Base-by-base conservation (phyloP, 805 yeast genomes). In the Debaryomyces tyrocola region DNA sequence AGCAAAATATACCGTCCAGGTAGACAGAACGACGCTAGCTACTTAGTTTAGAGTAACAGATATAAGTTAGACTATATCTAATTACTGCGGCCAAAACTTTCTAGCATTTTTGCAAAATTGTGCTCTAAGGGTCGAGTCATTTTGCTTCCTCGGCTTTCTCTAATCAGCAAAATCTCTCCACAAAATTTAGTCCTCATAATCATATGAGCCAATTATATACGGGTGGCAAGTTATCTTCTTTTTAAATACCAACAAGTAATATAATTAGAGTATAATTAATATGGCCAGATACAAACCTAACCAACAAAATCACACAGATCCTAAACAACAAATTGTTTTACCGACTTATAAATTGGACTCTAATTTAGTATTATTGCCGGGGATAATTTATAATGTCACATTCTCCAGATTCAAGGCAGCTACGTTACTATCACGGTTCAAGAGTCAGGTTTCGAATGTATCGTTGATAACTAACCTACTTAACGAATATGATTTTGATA, bases 301-400 rank as follows among this genome's bases (percentile, higher is more conserved):
- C 33, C 38, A 27, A 6, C 37, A 33, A 24, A 15, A 6, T 8
- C 6, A 20, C 10, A 18, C 33, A n/a, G 37, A 29, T n/a, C 21
- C 41, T 20, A 54, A 45, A 21, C 62, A 56, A 39, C 47, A 52
- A 48, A 47, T 66, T 43, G 66, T 66, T 5, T 61, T 73, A 42
- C 77, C 78, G 41, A 64, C 67, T 36, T 72, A 72, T 55, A 66
- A 62, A 40, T 53, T 73, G 18, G 77, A 73, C 51, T 69, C 76
- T 37, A 65, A 69, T 49, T 56, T 72, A 43, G 80, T 84, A 11
- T 70, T 82, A 27, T 55, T 83, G 7, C 88, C 90, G 1, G 87
- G 87, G 0, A 77, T 83, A 35, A 69, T 82, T 20, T 84, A 83
- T 62, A 76, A 79, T 46, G 79, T 83, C n/a, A 68, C 79, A 1